Conservation (phyloP, 139 green algal genomes). For the Chlamydomonas applanata region DNA sequence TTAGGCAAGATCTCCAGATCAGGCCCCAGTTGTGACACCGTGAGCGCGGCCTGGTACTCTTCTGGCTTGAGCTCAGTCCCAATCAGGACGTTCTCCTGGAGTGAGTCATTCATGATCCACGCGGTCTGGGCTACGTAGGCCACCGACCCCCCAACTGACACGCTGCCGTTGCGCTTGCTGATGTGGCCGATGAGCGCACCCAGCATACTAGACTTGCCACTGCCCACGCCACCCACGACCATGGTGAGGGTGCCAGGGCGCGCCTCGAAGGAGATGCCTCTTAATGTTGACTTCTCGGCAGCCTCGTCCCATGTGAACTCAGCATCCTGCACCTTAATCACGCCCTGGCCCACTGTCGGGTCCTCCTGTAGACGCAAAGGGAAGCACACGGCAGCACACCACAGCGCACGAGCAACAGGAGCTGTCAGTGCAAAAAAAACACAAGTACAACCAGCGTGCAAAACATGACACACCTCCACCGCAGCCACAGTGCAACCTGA, state of each 20-base stretch:
- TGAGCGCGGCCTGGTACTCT: conserved; percentile 5
- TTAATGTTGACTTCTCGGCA: conserved; percentile 34
- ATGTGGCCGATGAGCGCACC: conserved; percentile 78
- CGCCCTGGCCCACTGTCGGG: neutral
- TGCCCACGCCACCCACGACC: conserved; percentile 73
- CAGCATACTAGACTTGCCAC: conserved; percentile 79
- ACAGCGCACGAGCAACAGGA: no score
- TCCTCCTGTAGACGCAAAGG: no score
- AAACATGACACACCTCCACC: no score
- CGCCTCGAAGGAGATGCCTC: conserved; percentile 60
- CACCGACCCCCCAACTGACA: conserved; percentile 55
- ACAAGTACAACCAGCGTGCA: no score
- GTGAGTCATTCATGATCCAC: conserved; percentile 90
- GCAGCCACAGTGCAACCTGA: no score
- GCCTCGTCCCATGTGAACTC: conserved; percentile 48
- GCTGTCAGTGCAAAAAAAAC: no score
- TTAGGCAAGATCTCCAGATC: conserved; percentile 75
- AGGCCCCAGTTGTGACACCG: conserved; percentile 46
- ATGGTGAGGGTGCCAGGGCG: conserved; percentile 60
- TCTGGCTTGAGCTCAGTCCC: conserved; percentile 41
- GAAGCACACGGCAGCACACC: no score
- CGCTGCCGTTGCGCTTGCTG: conserved; percentile 1
- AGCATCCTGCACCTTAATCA: conserved; percentile 18
- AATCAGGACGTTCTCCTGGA: conserved; percentile 80
- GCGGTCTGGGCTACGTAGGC: conserved; percentile 83